phyloP scores from a whole-genome alignment of 441 rosid species.

The Daphne laureola region DNA sequence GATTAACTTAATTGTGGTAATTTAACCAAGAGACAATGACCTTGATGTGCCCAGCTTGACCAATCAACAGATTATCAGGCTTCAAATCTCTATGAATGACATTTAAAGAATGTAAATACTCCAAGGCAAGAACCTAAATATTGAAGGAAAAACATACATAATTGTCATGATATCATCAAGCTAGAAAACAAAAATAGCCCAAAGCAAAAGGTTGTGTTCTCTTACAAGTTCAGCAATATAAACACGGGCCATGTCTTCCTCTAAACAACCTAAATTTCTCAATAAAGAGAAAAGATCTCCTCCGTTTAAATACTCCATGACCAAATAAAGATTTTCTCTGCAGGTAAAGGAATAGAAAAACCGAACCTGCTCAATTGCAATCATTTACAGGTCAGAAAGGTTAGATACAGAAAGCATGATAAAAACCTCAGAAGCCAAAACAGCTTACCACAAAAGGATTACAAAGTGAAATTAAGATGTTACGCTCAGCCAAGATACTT shows the following conservation, averaged over 20 bases:
- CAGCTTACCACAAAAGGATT: constrained; percentile 89
- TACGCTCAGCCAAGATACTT: constrained; percentile 89
- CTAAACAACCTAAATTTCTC: constrained; percentile 90
- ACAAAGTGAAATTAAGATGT: constrained; percentile 86
- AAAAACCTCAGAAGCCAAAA: constrained; percentile 3
- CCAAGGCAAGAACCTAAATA: constrained; percentile 95
- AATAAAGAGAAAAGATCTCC: constrained; percentile 94
- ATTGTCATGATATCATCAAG: constrained; percentile 24
- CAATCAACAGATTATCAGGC: constrained; percentile 97
- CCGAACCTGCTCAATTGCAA: constrained; percentile 66
- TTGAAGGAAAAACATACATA: constrained; percentile 28
- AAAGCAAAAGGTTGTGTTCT: constrained; percentile 12
- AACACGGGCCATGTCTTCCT: constrained; percentile 86
- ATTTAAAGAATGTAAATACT: constrained; percentile 90
- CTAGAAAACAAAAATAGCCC: background rate
- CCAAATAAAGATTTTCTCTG: constrained; percentile 93
- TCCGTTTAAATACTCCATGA: constrained; percentile 97
- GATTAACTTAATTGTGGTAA: background rate
- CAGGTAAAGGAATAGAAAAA: constrained; percentile 98
- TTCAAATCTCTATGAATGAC: constrained; percentile 96
- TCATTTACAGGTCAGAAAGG: constrained; percentile 26
- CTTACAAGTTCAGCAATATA: constrained; percentile 98
- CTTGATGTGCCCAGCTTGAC: constrained; percentile 98
- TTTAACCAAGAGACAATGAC: constrained; percentile 29
- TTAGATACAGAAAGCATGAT: constrained; percentile 12